phyloP scores from a whole-genome alignment of 352 stramenopile species.

The Globisporangium nunn region DNA sequence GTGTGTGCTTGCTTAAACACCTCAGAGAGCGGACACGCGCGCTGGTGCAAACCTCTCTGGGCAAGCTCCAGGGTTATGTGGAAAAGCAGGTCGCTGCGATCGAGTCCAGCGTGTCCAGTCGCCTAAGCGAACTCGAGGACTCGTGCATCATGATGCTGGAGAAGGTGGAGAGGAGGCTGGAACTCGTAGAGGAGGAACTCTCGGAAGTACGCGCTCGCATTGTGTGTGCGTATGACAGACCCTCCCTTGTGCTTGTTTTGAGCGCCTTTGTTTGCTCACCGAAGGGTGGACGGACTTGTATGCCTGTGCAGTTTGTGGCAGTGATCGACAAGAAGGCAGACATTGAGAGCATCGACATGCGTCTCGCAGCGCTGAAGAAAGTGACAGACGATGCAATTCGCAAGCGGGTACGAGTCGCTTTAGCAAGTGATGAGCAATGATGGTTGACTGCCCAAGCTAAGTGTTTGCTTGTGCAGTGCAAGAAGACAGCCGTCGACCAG shows the following conservation, averaged over 20 bases:
- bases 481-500: conserved; percentile 42
- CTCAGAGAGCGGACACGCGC: neutral
- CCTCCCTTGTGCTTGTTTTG: too few relatives aligned
- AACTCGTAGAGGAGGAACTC: conserved; percentile 53
- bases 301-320: conserved; percentile 17
- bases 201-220: conserved; percentile 19
- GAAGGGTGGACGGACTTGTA: too few relatives aligned
- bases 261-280: neutral
- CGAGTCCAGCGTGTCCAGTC: conserved; percentile 1
- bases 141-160: conserved; percentile 3
- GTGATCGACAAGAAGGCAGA: conserved; percentile 47
- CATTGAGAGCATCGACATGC: conserved; percentile 14
- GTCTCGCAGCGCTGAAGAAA: conserved; percentile 18
- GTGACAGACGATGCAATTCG: conserved; percentile 33
- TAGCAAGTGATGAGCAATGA: too few relatives aligned
- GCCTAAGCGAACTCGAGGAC: conserved; percentile 9
- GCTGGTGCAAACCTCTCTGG: neutral
- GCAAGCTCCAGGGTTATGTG: conserved; percentile 6
- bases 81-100: conserved; percentile 9
- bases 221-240: too few relatives aligned
- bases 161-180: conserved; percentile 28
- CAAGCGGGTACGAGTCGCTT: conserved; percentile 20
- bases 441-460: too few relatives aligned
- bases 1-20: too few relatives aligned
- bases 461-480: conserved; percentile 13